These are phyloP conservation scores for Allantophomopsis cytisporea DNA, from an alignment of 2,329 filamentous ascomycete genomes.

Conservation along the genomic window DNA sequence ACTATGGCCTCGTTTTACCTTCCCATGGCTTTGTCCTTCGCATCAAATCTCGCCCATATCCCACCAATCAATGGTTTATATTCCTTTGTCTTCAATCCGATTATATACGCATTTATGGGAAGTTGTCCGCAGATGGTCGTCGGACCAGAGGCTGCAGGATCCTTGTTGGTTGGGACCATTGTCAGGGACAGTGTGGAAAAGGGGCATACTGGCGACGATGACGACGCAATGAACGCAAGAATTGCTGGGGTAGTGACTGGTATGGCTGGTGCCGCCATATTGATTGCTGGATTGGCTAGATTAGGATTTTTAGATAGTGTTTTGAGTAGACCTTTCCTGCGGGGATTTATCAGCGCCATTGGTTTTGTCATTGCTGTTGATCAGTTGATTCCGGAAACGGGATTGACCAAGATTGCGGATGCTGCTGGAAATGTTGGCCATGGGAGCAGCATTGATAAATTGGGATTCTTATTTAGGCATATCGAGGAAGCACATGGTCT, in stretches of 20 bases:
- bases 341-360: constrained; percentile 95
- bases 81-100: constrained; percentile 81
- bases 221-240: constrained; percentile 56
- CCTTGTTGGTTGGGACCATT: constrained; percentile 77
- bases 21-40: constrained; percentile 89
- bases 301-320: constrained; percentile 92
- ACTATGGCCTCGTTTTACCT: constrained; percentile 99
- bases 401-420: constrained; percentile 54
- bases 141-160: constrained; percentile 88
- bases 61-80: constrained; percentile 91
- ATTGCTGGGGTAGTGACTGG: constrained; percentile 82
- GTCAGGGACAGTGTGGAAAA: constrained; percentile 64
- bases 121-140: constrained; percentile 90
- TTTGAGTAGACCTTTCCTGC: constrained; percentile 77
- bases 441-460: constrained; percentile 75
- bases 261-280: constrained; percentile 75
- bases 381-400: constrained; percentile 83
- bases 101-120: constrained; percentile 83
- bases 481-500: constrained; percentile 53
- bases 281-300: constrained; percentile 73
- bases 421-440: constrained; percentile 53
- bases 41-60: constrained; percentile 83
- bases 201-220: constrained; percentile 50
- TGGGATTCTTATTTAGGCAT: constrained; percentile 65
- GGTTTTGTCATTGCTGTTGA: constrained; percentile 94